Evolutionary conservation across 2,329 filamentous ascomycete genomes (phyloP).

Genomic region (Herpotrichia juniperi): DNA sequence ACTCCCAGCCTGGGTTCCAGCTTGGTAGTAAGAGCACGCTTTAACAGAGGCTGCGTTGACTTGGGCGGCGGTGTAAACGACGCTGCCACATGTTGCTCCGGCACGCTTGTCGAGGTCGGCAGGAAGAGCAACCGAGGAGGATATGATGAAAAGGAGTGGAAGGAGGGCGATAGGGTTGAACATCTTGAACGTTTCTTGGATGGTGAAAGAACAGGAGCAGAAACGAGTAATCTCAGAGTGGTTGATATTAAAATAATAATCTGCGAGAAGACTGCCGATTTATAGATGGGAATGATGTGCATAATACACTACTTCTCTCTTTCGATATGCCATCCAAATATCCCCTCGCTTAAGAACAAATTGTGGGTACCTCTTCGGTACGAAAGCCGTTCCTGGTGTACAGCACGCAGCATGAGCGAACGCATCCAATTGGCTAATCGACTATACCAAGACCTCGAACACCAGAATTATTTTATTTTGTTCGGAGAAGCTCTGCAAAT

Average conservation of each 20-base stretch:
- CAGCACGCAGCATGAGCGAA: neutral
- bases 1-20: constrained; percentile 44
- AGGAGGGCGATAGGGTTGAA: constrained; percentile 1
- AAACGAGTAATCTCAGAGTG: neutral
- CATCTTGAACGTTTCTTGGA: neutral
- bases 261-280: neutral
- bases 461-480: neutral
- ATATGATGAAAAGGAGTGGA: neutral
- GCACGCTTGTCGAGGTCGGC: neutral
- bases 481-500: neutral
- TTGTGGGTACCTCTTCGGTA: neutral
- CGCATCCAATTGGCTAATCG: neutral
- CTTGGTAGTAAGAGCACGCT: constrained; percentile 58
- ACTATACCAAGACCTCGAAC: neutral
- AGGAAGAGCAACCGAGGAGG: neutral
- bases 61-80: constrained; percentile 57
- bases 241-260: neutral
- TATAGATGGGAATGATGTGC: neutral
- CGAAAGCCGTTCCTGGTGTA: neutral
- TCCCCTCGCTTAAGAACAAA: neutral
- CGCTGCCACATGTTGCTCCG: constrained; percentile 57
- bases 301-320: neutral
- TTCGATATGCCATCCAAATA: neutral
- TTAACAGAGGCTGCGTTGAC: constrained; percentile 58
- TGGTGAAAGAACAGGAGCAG: neutral